Evolutionary conservation across 1,284 basidiomycete genomes (phyloP).

Genomic region (Fereydounia khargensis): DNA sequence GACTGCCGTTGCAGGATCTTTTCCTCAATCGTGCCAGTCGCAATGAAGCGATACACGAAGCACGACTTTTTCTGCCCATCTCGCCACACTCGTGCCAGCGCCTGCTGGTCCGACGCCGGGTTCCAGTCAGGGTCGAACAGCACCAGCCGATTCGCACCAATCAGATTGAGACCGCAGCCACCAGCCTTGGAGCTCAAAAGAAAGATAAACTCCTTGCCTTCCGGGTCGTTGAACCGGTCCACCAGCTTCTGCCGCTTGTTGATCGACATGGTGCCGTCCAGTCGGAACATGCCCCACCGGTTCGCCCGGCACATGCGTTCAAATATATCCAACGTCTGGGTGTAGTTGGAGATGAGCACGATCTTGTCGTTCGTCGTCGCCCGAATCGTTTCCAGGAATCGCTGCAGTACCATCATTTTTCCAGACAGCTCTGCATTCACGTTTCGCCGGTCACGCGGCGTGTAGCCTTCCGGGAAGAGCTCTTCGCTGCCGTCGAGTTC

Average conservation of each 20-base stretch:
- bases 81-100: constrained; percentile 96
- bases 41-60: constrained; percentile 97
- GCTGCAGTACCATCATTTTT: constrained; percentile 82
- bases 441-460: constrained; percentile 59
- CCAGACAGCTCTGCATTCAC: constrained; percentile 48
- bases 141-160: constrained; percentile 93
- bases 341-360: constrained; percentile 97
- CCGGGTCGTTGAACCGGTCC: constrained; percentile 94
- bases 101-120: constrained; percentile 96
- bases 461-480: constrained; percentile 79
- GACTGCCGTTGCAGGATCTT: constrained; percentile 91
- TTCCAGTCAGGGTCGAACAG: constrained; percentile 99
- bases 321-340: constrained; percentile 84
- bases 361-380: constrained; percentile 76
- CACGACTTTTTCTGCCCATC: constrained; percentile 94
- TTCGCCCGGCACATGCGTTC: constrained; percentile 54
- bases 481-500: constrained; percentile 83
- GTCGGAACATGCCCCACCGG: constrained; percentile 86
- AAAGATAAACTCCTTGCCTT: constrained; percentile 92
- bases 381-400: constrained; percentile 51
- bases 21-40: constrained; percentile 97
- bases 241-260: constrained; percentile 95
- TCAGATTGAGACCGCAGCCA: constrained; percentile 97
- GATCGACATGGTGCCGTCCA: constrained; percentile 91
- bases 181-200: constrained; percentile 96